Conservation (phyloP, 805 yeast species). For the Grigorovia yakushimaensis region DNA sequence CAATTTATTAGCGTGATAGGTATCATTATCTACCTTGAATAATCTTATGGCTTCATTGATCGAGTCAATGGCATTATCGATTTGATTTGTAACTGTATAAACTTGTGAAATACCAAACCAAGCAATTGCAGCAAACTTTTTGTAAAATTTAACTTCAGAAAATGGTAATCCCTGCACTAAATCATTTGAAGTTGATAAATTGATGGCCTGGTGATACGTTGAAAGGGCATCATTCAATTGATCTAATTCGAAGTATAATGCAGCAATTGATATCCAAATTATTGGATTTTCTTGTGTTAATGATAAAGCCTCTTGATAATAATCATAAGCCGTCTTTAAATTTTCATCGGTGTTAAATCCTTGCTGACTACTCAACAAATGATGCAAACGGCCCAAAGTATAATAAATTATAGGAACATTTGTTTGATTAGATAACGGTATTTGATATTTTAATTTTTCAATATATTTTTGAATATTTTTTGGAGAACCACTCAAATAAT, state of each 20-base stretch:
- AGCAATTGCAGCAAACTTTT: slow-evolving; percentile 17
- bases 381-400: slow-evolving; percentile 8
- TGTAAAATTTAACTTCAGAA: slow-evolving; percentile 7
- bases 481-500: neutral
- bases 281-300: slow-evolving; percentile 31
- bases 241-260: slow-evolving; percentile 45
- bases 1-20: neutral
- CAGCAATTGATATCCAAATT: slow-evolving; percentile 60
- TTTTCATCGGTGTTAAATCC: slow-evolving; percentile 7
- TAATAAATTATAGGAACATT: slow-evolving; percentile 9
- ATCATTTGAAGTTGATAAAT: slow-evolving; percentile 22
- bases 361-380: slow-evolving; percentile 2
- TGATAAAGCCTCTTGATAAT: slow-evolving; percentile 13
- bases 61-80: slow-evolving; percentile 15
- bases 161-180: neutral
- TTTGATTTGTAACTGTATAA: slow-evolving; percentile 13
- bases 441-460: slow-evolving; percentile 6
- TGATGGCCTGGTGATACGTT: slow-evolving; percentile 57
- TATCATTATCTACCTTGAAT: slow-evolving; percentile 10
- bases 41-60: slow-evolving; percentile 11
- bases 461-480: slow-evolving; percentile 3
- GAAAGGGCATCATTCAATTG: slow-evolving; percentile 59
- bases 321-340: slow-evolving; percentile 13
- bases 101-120: slow-evolving; percentile 26
- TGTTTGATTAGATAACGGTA: slow-evolving; percentile 3